Conservation (phyloP, 31 red algal genomes). For the Porphyra umbilicalis region DNA sequence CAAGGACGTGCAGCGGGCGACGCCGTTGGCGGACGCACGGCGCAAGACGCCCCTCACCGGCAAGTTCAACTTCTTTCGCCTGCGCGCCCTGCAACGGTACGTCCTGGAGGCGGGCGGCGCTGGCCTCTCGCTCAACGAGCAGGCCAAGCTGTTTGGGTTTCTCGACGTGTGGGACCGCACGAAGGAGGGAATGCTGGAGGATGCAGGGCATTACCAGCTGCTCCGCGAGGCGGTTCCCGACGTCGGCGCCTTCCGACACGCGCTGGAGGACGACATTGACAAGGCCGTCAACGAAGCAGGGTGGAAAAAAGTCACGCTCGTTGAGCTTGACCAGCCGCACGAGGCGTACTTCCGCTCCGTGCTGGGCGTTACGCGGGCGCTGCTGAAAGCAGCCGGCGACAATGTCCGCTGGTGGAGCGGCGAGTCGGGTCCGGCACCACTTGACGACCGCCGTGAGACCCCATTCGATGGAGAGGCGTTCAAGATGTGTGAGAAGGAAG, state of each 20-base stretch:
- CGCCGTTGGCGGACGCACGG: neutral
- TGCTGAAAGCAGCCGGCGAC: neutral
- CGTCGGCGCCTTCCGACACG: neutral
- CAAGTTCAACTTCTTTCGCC: neutral
- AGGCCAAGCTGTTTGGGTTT: neutral
- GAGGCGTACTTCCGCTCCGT: neutral
- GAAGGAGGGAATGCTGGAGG: neutral
- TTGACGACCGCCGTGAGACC: neutral
- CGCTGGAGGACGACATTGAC: neutral
- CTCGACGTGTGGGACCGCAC: neutral
- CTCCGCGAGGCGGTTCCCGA: neutral
- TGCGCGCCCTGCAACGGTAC: neutral
- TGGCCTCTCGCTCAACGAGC: neutral
- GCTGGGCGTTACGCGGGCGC: neutral
- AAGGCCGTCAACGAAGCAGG: neutral
- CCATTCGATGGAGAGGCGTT: neutral
- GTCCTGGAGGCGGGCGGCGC: neutral
- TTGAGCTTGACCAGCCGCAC: neutral
- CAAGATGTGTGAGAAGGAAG: neutral
- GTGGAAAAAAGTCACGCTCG: neutral
- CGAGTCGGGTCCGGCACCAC: too few species aligned
- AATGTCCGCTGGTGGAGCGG: neutral
- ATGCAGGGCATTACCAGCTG: neutral
- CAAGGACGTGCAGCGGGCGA: neutral
- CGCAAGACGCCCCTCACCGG: neutral